Evolutionary conservation across 2,329 filamentous ascomycete species (phyloP).

Genomic region (Botrytis aclada): DNA sequence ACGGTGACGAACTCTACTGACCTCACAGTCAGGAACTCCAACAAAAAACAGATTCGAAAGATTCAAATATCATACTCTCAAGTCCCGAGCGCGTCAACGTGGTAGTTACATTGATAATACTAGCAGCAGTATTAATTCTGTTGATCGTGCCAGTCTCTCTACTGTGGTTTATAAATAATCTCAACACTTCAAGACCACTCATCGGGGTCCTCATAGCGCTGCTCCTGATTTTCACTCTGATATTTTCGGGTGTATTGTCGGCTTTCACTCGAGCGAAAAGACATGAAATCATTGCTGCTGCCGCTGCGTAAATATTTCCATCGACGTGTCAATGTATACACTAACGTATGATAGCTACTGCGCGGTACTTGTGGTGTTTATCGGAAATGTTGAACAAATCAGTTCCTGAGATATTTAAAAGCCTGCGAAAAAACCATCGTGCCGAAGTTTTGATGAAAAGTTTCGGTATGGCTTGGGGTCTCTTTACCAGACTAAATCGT

Average conservation of each 20-base stretch:
- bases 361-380: not conserved
- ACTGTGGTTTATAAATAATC: not conserved
- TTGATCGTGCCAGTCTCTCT: not conserved
- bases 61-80: not conserved
- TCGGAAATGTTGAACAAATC: not conserved
- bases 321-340: not conserved
- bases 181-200: not conserved
- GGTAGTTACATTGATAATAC: not conserved
- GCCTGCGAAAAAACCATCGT: too few species aligned
- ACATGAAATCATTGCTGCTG: conserved; percentile 28
- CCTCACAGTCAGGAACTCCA: not conserved
- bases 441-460: too few species aligned
- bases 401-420: not conserved
- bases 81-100: not conserved
- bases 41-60: not conserved
- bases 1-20: not conserved
- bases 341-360: not conserved
- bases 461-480: too few species aligned
- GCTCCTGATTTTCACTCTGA: conserved; percentile 25
- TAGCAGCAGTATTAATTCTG: not conserved
- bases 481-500: too few species aligned
- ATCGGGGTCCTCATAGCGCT: not conserved
- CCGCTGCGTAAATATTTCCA: conserved; percentile 27
- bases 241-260: conserved; percentile 23
- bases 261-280: conserved; percentile 29